phyloP scores from a whole-genome alignment of 306 rosid species.

The Corylus avellana region DNA sequence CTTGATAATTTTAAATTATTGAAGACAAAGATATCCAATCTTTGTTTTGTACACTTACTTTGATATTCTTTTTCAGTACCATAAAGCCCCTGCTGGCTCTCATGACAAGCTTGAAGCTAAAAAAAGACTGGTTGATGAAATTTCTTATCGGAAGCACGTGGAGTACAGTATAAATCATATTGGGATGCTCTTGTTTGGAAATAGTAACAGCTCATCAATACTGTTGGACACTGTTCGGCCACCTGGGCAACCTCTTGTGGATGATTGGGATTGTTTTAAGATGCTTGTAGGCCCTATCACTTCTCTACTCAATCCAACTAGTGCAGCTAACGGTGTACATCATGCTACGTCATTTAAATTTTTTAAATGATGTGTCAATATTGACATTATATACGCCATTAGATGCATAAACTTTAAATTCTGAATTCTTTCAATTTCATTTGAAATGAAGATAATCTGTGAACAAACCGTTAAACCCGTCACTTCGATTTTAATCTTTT shows the following conservation, averaged over 20 bases:
- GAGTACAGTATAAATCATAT: constrained; percentile 28
- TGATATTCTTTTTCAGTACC: constrained; percentile 20
- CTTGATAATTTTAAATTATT: background rate
- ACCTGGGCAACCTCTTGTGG: constrained; percentile 37
- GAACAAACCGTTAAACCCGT: background rate
- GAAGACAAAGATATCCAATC: too few relatives aligned
- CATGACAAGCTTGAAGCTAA: constrained; percentile 33
- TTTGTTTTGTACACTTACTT: too few relatives aligned
- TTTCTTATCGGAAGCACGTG: constrained; percentile 25
- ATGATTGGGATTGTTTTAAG: constrained; percentile 52
- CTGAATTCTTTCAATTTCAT: too few relatives aligned
- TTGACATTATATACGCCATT: too few relatives aligned
- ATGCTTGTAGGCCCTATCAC: constrained; percentile 28
- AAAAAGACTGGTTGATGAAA: constrained; percentile 27
- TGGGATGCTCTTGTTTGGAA: constrained; percentile 36
- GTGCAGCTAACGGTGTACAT: too few relatives aligned
- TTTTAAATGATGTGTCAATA: too few relatives aligned
- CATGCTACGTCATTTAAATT: too few relatives aligned
- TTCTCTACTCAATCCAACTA: background rate
- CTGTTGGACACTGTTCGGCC: constrained; percentile 30
- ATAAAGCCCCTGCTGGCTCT: constrained; percentile 37
- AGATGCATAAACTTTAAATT: too few relatives aligned
- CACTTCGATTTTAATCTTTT: background rate
- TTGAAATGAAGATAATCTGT: too few relatives aligned
- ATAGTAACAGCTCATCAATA: constrained; percentile 20